phyloP scores from a whole-genome alignment of 148 eudicot species.

The Fagopyrum tataricum region DNA sequence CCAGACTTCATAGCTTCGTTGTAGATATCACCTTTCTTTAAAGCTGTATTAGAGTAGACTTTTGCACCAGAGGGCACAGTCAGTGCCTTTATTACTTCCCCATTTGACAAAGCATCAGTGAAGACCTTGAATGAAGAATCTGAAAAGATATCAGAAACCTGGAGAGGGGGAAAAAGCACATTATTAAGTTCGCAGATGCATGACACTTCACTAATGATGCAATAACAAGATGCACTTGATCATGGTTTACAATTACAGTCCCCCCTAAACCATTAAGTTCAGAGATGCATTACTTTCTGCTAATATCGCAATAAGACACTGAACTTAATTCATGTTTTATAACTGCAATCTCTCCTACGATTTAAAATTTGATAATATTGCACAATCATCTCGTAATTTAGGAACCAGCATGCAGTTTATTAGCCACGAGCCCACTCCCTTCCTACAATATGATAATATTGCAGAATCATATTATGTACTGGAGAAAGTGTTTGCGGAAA shows the following conservation, averaged over 20 bases:
- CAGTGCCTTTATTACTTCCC: slow-evolving; percentile 66
- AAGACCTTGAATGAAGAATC: slow-evolving; percentile 81
- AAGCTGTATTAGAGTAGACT: slow-evolving; percentile 71
- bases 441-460: background rate
- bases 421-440: background rate
- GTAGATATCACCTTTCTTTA: slow-evolving; percentile 85
- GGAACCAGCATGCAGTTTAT: background rate
- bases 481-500: background rate
- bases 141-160: slow-evolving; percentile 71
- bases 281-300: background rate
- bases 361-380: background rate
- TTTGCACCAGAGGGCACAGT: slow-evolving; percentile 79
- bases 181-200: too few relatives aligned
- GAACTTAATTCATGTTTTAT: background rate
- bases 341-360: background rate
- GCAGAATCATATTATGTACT: background rate
- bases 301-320: background rate
- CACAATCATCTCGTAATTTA: slow-evolving; percentile 3
- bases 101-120: slow-evolving; percentile 57
- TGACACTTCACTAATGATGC: too few relatives aligned
- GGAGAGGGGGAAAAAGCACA: slow-evolving; percentile 17
- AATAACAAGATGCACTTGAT: too few relatives aligned
- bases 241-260: too few relatives aligned
- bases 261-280: slow-evolving; percentile 4
- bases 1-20: slow-evolving; percentile 85